A percentile compares a stretch with the other conserved stretches of the same genome.
Conservation (phyloP, 1,284 basidiomycete species). For the Exobasidium cylindrosporum region DNA sequence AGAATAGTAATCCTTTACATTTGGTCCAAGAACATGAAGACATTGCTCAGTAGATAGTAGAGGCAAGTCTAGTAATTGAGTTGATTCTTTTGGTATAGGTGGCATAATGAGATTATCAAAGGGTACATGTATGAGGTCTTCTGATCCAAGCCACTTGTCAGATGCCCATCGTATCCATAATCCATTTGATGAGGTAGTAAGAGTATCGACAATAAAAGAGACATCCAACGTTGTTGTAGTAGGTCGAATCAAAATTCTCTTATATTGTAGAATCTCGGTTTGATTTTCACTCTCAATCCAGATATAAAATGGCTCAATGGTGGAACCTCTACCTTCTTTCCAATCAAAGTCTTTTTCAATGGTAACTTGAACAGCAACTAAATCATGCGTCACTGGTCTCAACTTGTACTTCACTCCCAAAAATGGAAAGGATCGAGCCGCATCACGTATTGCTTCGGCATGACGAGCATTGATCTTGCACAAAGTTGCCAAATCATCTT, state of each 20-base stretch:
- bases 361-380: constrained; percentile 72
- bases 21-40: constrained; percentile 13
- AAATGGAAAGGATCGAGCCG: constrained; percentile 82
- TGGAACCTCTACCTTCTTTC: constrained; percentile 71
- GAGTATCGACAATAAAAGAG: constrained; percentile 76
- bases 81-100: constrained; percentile 64
- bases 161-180: constrained; percentile 73
- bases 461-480: constrained; percentile 84
- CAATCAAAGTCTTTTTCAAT: constrained; percentile 76
- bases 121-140: constrained; percentile 68
- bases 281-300: constrained; percentile 89
- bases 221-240: constrained; percentile 63
- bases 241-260: constrained; percentile 63
- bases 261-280: constrained; percentile 75
- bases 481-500: constrained; percentile 74
- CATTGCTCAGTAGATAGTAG: constrained; percentile 61
- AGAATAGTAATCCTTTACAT: constrained; percentile 56
- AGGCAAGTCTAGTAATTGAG: constrained; percentile 74
- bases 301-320: constrained; percentile 83
- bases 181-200: constrained; percentile 9
- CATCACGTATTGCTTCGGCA: constrained; percentile 73
- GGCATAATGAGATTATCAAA: constrained; percentile 78
- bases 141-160: constrained; percentile 90
- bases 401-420: constrained; percentile 69
- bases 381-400: constrained; percentile 71